phyloP scores from a whole-genome alignment of 345 rosid genomes.

The Excoecaria agallocha region DNA sequence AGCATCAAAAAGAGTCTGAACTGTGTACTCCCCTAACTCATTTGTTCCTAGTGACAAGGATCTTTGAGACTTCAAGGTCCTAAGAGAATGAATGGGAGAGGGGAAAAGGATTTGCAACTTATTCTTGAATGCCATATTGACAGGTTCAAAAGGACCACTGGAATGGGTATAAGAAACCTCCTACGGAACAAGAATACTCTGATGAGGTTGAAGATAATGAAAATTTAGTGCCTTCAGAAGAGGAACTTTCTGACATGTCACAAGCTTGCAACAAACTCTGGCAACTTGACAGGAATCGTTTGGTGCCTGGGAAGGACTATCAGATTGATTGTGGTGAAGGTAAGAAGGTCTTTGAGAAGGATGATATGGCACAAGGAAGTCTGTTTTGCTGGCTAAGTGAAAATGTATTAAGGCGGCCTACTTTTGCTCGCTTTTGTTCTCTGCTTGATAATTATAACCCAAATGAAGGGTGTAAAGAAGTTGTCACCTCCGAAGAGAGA shows the following conservation, averaged over 20 bases:
- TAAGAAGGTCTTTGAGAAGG: slow-evolving; percentile 64
- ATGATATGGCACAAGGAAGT: slow-evolving; percentile 76
- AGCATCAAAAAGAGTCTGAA: not conserved
- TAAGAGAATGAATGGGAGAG: not conserved
- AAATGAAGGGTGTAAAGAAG: slow-evolving; percentile 68
- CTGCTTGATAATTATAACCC: slow-evolving; percentile 93
- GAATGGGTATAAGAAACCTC: slow-evolving; percentile 63
- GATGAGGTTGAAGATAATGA: slow-evolving; percentile 46
- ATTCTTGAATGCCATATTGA: slow-evolving; percentile 1
- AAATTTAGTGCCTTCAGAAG: slow-evolving; percentile 52
- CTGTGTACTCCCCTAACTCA: not conserved
- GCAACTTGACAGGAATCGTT: slow-evolving; percentile 79
- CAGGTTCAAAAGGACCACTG: slow-evolving; percentile 77
- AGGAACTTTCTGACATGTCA: slow-evolving; percentile 73
- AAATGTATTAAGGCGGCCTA: slow-evolving; percentile 65
- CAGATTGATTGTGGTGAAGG: slow-evolving; percentile 92
- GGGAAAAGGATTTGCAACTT: not conserved
- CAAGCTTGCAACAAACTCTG: slow-evolving; percentile 86
- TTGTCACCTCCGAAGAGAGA: slow-evolving; percentile 75
- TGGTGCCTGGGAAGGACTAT: slow-evolving; percentile 77
- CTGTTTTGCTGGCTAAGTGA: slow-evolving; percentile 69
- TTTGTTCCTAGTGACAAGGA: not conserved
- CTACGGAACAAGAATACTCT: slow-evolving; percentile 69
- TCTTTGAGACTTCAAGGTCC: not conserved
- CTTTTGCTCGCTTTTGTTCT: slow-evolving; percentile 79